These are phyloP conservation scores for Neofusicoccum umdonicola DNA, from an alignment of 2,329 filamentous ascomycete genomes.

Conservation along the genomic window DNA sequence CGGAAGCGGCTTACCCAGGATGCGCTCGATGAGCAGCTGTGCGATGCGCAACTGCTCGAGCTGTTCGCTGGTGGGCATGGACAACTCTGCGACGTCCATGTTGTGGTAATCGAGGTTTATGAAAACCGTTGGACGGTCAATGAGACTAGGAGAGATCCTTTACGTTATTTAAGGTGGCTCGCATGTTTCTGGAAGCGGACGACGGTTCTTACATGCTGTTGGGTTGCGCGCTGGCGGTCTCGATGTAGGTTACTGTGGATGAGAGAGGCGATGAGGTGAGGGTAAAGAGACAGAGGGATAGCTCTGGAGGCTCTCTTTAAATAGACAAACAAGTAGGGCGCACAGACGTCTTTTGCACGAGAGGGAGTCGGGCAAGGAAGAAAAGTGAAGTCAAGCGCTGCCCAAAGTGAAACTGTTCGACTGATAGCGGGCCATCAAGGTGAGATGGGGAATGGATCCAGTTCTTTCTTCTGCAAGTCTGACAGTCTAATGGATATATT, in stretches of 20 bases:
- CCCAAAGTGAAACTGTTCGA: too few species aligned
- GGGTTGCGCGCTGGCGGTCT: neutral
- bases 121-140: too few species aligned
- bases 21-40: neutral
- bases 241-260: too few species aligned
- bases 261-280: neutral
- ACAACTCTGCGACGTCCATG: slow-evolving; percentile 2
- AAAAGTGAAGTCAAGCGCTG: too few species aligned
- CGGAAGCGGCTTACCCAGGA: neutral
- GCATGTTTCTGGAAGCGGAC: neutral
- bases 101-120: neutral
- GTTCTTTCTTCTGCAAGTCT: too few species aligned
- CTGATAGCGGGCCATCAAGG: too few species aligned
- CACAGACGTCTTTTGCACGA: neutral
- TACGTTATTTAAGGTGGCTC: neutral
- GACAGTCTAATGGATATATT: too few species aligned
- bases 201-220: neutral
- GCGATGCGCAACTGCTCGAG: neutral
- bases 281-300: neutral
- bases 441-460: too few species aligned
- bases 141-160: neutral
- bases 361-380: too few species aligned
- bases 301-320: neutral
- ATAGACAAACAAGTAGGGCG: neutral
- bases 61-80: neutral